phyloP scores from a whole-genome alignment of 106 monocot species.

The Dioscorea zingiberensis region DNA sequence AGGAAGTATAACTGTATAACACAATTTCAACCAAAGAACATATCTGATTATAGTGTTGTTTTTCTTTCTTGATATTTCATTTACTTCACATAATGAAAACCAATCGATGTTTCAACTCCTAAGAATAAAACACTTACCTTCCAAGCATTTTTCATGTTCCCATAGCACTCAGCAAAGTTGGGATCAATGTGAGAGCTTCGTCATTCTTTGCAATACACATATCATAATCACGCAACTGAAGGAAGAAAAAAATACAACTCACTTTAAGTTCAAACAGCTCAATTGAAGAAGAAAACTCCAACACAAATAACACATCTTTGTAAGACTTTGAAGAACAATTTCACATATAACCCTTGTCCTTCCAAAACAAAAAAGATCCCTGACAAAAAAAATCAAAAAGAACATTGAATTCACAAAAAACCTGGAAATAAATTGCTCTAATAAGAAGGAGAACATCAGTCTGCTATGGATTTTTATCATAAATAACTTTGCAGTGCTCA shows the following conservation, averaged over 20 bases:
- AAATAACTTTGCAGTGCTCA: slow-evolving; percentile 62
- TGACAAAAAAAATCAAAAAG: neutral
- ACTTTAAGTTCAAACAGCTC: neutral
- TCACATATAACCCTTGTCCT: too few species aligned
- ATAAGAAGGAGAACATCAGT: slow-evolving; percentile 88
- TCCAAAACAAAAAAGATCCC: neutral
- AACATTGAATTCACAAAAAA: neutral
- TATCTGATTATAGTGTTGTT: neutral
- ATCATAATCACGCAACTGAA: slow-evolving; percentile 85
- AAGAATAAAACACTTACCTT: slow-evolving; percentile 41
- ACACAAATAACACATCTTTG: neutral
- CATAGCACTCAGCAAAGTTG: slow-evolving; percentile 89
- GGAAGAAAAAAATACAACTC: neutral
- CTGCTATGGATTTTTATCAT: slow-evolving; percentile 63
- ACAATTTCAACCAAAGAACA: neutral
- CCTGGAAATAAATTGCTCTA: slow-evolving; percentile 93
- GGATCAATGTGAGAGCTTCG: slow-evolving; percentile 81
- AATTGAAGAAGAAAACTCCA: neutral
- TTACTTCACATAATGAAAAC: neutral
- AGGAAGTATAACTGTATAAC: neutral
- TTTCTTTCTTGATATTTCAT: neutral
- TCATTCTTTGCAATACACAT: slow-evolving; percentile 90
- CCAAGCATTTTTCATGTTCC: slow-evolving; percentile 99
- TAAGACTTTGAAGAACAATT: neutral
- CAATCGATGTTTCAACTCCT: neutral